phyloP scores from a whole-genome alignment of 306 rosid genomes.

The Vachellia pachyceras region DNA sequence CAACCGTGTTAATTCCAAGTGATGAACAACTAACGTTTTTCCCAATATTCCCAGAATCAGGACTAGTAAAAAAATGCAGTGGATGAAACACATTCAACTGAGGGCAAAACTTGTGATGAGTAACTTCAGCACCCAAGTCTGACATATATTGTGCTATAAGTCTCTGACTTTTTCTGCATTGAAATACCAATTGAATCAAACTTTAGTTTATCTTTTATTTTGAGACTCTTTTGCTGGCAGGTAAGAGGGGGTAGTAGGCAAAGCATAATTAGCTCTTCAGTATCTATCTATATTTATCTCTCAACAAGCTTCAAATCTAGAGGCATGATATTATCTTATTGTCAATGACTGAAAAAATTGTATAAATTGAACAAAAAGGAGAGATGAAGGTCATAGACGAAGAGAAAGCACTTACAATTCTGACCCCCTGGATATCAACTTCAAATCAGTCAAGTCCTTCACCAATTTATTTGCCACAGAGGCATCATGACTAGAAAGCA shows the following conservation, averaged over 20 bases:
- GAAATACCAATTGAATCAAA: constrained; percentile 17
- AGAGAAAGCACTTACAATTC: constrained; percentile 50
- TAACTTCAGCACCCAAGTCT: constrained; percentile 81
- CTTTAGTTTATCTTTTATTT: constrained; percentile 19
- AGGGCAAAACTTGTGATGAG: constrained; percentile 76
- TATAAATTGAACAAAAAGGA: not conserved
- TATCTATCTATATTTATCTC: constrained; percentile 5
- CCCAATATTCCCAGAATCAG: constrained; percentile 59
- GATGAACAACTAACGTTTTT: constrained; percentile 69
- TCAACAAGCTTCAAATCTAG: constrained; percentile 11
- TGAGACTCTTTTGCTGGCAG: not conserved
- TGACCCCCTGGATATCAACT: constrained; percentile 39
- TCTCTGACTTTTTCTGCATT: constrained; percentile 69
- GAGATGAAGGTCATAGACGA: not conserved
- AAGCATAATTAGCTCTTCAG: not conserved
- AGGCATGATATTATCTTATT: not conserved
- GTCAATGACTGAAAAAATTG: not conserved
- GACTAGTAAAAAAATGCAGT: constrained; percentile 76
- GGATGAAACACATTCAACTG: constrained; percentile 68
- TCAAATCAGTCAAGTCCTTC: constrained; percentile 57
- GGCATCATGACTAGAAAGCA: constrained; percentile 74
- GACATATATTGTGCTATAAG: constrained; percentile 74
- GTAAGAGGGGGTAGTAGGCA: not conserved
- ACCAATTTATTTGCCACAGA: constrained; percentile 67
- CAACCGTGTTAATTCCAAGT: constrained; percentile 72